phyloP scores from a whole-genome alignment of 768 basidiomycete genomes.

The Inosperma sp. region DNA sequence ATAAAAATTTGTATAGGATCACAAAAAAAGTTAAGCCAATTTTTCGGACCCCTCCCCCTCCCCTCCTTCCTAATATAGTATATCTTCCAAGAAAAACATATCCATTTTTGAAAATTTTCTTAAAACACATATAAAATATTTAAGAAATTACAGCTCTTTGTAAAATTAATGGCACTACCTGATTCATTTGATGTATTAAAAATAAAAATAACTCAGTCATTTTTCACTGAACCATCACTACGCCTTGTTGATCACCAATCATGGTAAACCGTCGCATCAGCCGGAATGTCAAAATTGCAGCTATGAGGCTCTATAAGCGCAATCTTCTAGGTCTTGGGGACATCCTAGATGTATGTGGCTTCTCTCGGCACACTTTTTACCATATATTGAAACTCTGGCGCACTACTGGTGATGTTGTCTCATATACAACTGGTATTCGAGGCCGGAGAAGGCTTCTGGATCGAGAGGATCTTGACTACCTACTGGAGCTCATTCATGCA shows the following conservation, averaged over 20 bases:
- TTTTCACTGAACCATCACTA: too few relatives aligned
- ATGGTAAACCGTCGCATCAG: constrained; percentile 24
- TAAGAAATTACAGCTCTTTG: constrained; percentile 2
- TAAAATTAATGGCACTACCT: constrained; percentile 8
- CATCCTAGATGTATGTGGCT: not conserved
- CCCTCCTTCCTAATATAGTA: too few relatives aligned
- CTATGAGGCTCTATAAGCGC: constrained; percentile 21
- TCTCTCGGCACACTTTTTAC: not conserved
- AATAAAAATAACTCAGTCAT: not conserved
- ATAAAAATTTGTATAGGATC: too few relatives aligned
- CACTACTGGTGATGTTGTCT: constrained; percentile 5
- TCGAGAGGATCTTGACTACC: not conserved
- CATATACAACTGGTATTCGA: not conserved
- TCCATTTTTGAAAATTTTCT: too few relatives aligned
- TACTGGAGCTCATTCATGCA: not conserved
- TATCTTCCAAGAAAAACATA: too few relatives aligned
- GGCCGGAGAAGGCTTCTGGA: not conserved
- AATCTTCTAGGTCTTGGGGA: constrained; percentile 14
- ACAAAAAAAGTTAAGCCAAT: too few relatives aligned
- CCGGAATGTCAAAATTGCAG: constrained; percentile 27
- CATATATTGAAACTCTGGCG: not conserved
- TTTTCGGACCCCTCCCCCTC: too few relatives aligned
- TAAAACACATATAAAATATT: too few relatives aligned
- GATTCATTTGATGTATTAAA: not conserved
- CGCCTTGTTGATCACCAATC: too few relatives aligned